A percentile compares a stretch with the other conserved stretches of the same genome.
Evolutionary conservation across 441 rosid species (phyloP).

Genomic region (Erodium moschatum): DNA sequence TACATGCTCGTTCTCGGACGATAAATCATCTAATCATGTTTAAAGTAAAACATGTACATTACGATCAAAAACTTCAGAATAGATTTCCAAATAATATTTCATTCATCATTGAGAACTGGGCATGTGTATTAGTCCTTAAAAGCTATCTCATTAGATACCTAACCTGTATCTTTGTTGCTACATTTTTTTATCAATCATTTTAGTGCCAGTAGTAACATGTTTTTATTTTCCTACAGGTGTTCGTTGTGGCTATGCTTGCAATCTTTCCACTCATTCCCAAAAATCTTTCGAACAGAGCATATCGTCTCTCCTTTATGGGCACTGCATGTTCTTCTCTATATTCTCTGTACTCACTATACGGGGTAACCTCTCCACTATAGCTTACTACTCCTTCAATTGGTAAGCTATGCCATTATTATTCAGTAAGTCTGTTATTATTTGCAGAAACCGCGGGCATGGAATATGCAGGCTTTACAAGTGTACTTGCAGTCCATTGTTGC

Average conservation of each 20-base stretch:
- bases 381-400: constrained; percentile 8
- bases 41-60: not conserved
- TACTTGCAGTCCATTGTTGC: constrained; percentile 69
- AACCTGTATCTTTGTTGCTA: not conserved
- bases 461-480: constrained; percentile 74
- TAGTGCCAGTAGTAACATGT: constrained; percentile 6
- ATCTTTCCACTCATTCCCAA: constrained; percentile 67
- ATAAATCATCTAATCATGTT: not conserved
- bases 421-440: constrained; percentile 19
- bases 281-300: constrained; percentile 71
- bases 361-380: constrained; percentile 40
- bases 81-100: not conserved
- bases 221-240: constrained; percentile 48
- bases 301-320: constrained; percentile 85
- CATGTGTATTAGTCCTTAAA: not conserved
- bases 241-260: constrained; percentile 80
- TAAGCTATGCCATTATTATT: constrained; percentile 15
- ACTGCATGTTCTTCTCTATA: constrained; percentile 71
- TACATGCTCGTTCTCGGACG: not conserved
- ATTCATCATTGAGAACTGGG: not conserved
- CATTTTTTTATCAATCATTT: not conserved
- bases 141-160: not conserved
- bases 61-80: not conserved
- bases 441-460: constrained; percentile 86
- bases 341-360: constrained; percentile 72